Conservation (phyloP, 2,329 filamentous ascomycete species). For the Pyrenophora seminiperda region DNA sequence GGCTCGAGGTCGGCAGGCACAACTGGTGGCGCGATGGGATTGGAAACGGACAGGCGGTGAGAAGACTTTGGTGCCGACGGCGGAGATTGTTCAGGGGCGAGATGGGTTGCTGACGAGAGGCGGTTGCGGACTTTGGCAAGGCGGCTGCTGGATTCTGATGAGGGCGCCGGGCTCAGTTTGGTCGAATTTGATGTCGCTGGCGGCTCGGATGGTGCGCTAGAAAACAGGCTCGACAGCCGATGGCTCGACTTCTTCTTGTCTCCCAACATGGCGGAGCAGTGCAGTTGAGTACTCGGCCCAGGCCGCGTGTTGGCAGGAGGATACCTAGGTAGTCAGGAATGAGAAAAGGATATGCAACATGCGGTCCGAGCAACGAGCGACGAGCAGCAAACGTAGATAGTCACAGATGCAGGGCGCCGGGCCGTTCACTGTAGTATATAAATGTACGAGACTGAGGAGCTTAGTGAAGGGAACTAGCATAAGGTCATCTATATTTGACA, state of each 20-base stretch:
- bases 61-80: slow-evolving; percentile 25
- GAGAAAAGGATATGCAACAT: slow-evolving; percentile 20
- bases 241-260: slow-evolving; percentile 42
- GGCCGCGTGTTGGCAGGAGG: background rate
- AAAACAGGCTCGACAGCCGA: slow-evolving; percentile 45
- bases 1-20: slow-evolving; percentile 30
- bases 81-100: slow-evolving; percentile 40
- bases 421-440: slow-evolving; percentile 19
- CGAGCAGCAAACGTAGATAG: slow-evolving; percentile 30
- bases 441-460: slow-evolving; percentile 14
- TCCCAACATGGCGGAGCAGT: slow-evolving; percentile 24
- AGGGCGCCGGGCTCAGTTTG: slow-evolving; percentile 26
- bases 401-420: slow-evolving; percentile 24
- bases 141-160: slow-evolving; percentile 37
- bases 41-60: slow-evolving; percentile 19
- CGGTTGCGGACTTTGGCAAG: slow-evolving; percentile 42
- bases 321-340: slow-evolving; percentile 1
- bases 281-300: slow-evolving; percentile 1
- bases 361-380: slow-evolving; percentile 13
- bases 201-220: slow-evolving; percentile 28
- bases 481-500: slow-evolving; percentile 35
- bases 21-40: slow-evolving; percentile 37
- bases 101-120: slow-evolving; percentile 38
- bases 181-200: slow-evolving; percentile 12
- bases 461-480: slow-evolving; percentile 23